These are phyloP conservation scores for Penicillium thymicola DNA, from an alignment of 2,329 filamentous ascomycete genomes.

Conservation along the genomic window DNA sequence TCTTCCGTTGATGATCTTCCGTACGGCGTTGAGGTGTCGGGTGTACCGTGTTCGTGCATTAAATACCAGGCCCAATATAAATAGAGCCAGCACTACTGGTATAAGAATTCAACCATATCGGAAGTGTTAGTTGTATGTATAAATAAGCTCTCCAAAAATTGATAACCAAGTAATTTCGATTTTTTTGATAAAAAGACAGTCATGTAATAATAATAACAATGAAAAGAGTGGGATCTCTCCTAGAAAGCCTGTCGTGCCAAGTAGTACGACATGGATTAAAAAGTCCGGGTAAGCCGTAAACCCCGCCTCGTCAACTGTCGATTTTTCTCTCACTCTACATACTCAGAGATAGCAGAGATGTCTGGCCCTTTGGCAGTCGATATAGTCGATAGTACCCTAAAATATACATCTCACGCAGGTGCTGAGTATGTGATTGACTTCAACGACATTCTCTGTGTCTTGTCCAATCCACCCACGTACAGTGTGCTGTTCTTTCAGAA, in stretches of 20 bases:
- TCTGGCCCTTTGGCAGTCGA: background rate
- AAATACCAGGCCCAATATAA: background rate
- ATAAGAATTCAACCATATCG: too few relatives aligned
- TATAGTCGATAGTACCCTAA: constrained; percentile 12
- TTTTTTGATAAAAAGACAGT: background rate
- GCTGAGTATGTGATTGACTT: constrained; percentile 15
- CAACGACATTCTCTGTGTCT: constrained; percentile 26
- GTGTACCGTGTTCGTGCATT: background rate
- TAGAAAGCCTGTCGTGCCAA: background rate
- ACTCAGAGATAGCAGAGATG: background rate
- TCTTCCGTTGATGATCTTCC: background rate
- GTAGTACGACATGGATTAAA: background rate
- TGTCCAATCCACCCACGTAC: constrained; percentile 13
- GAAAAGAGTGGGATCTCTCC: background rate
- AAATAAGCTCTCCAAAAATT: too few relatives aligned
- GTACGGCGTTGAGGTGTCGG: background rate
- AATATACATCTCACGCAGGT: constrained; percentile 16
- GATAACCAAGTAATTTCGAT: too few relatives aligned
- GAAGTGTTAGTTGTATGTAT: too few relatives aligned
- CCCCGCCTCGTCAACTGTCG: background rate
- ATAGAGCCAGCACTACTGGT: background rate
- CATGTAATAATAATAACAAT: too few relatives aligned
- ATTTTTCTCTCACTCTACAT: background rate
- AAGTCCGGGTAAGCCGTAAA: background rate
- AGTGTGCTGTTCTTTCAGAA: constrained; percentile 25